A percentile compares a stretch with the other conserved stretches of the same genome.
phyloP scores from a whole-genome alignment of 2,329 filamentous ascomycete genomes.

The Xylariomycetidae sp. region DNA sequence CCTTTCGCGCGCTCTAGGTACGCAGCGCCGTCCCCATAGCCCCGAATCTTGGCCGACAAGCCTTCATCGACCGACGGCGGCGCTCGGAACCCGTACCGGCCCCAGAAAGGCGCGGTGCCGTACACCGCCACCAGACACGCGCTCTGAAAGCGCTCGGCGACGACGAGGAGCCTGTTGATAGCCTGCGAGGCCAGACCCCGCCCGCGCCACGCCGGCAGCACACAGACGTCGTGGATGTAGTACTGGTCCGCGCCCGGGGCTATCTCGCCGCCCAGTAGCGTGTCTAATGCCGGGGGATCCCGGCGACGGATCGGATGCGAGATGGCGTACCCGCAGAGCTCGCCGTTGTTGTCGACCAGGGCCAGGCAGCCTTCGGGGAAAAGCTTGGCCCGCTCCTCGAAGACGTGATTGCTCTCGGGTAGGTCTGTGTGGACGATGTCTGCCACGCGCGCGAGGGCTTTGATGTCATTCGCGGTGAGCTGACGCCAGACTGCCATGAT shows the following conservation, averaged over 20 bases:
- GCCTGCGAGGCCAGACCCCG: constrained; percentile 19
- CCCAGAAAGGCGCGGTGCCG: constrained; percentile 29
- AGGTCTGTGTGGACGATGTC: constrained; percentile 25
- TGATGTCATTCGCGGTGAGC: constrained; percentile 20
- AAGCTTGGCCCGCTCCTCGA: constrained; percentile 27
- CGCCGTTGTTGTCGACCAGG: constrained; percentile 15
- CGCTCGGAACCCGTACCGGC: constrained; percentile 25
- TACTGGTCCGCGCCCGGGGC: constrained; percentile 27
- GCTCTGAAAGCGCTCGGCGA: constrained; percentile 21
- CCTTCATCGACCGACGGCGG: constrained; percentile 13
- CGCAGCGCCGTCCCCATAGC: constrained; percentile 28
- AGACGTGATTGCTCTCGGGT: constrained; percentile 26
- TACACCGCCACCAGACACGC: constrained; percentile 32
- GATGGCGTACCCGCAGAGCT: constrained; percentile 29
- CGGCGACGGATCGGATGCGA: constrained; percentile 30
- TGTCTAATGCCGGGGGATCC: constrained; percentile 27
- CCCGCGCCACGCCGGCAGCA: constrained; percentile 24
- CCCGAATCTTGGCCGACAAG: constrained; percentile 24
- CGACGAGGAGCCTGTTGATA: constrained; percentile 18
- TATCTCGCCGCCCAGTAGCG: constrained; percentile 24
- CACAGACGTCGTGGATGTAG: constrained; percentile 33
- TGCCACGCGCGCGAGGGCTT: constrained; percentile 20
- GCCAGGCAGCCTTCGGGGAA: constrained; percentile 31
- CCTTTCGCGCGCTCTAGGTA: constrained; percentile 18
- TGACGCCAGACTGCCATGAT: constrained; percentile 22